Conservation (phyloP, 768 basidiomycete genomes). For the Phanerochaete carnosa region DNA sequence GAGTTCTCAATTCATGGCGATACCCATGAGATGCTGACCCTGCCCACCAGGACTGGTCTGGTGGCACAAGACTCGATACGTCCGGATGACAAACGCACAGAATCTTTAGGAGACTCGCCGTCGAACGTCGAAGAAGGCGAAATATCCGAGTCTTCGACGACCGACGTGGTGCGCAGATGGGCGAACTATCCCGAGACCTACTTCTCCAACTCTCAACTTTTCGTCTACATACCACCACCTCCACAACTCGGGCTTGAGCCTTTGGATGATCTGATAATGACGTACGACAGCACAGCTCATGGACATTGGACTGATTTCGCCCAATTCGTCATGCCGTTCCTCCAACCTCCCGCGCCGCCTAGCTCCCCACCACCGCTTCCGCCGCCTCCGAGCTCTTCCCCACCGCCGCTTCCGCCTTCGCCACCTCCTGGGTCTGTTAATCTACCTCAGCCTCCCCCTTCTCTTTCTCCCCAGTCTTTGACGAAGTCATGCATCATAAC, state of each 20-base stretch:
- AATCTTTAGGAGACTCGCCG: background rate
- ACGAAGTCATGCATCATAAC: constrained; percentile 1
- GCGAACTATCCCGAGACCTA: constrained; percentile 57
- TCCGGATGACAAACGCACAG: background rate
- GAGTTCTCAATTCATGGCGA: constrained; percentile 10
- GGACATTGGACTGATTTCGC: background rate
- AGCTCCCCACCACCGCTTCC: constrained; percentile 26
- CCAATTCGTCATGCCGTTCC: background rate
- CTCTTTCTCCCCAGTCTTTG: background rate
- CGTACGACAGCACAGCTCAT: background rate
- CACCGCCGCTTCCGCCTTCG: constrained; percentile 6
- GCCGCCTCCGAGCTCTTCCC: constrained; percentile 22
- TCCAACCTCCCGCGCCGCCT: constrained; percentile 16
- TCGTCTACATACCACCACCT: constrained; percentile 40
- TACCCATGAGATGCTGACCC: constrained; percentile 12
- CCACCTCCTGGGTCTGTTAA: background rate
- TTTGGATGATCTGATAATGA: constrained; percentile 31
- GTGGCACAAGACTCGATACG: background rate
- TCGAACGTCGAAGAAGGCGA: background rate
- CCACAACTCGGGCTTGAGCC: constrained; percentile 32
- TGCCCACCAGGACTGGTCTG: background rate
- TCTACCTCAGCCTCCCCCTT: constrained; percentile 6
- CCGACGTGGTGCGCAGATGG: constrained; percentile 48
- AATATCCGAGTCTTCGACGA: background rate
- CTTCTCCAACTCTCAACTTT: constrained; percentile 56